Conservation (phyloP, 163 green algal species). For the Volvox carteri region DNA sequence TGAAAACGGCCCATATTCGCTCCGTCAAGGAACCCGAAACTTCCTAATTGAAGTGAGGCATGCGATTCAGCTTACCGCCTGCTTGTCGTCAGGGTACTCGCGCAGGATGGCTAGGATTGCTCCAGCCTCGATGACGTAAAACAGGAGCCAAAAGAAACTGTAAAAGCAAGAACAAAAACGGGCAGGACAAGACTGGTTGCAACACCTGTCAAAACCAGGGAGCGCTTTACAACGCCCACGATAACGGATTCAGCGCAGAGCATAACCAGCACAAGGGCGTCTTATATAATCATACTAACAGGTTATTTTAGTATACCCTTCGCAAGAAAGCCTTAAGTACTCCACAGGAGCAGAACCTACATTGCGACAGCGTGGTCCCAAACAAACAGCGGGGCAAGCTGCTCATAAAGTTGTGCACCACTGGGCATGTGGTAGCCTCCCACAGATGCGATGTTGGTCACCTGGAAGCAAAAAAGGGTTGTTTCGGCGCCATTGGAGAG, state of each 20-base stretch:
- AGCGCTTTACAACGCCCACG: neutral
- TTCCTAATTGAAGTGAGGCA: no score
- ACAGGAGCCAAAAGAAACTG: constrained; percentile 70
- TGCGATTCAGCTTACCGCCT: constrained; percentile 47
- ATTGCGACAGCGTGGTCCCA: constrained; percentile 76
- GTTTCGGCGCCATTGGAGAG: neutral
- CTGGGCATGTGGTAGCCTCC: constrained; percentile 41
- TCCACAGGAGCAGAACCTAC: constrained; percentile 60
- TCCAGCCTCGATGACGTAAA: constrained; percentile 76
- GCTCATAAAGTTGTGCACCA: constrained; percentile 40
- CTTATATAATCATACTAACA: no score
- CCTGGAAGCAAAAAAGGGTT: constrained; percentile 20
- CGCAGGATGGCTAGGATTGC: constrained; percentile 73
- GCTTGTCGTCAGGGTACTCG: constrained; percentile 64
- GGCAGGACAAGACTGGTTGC: no score
- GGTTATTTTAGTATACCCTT: no score
- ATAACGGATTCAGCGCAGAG: neutral
- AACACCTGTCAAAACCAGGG: no score
- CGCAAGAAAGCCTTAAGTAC: no score
- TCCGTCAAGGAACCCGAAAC: no score
- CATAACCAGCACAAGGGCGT: neutral
- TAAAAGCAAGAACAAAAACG: neutral
- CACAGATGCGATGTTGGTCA: constrained; percentile 24
- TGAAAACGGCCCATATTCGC: no score
- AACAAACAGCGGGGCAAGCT: constrained; percentile 68